Evolutionary conservation across 2,329 filamentous ascomycete species (phyloP).

Genomic region (Epichloe sylvatica): DNA sequence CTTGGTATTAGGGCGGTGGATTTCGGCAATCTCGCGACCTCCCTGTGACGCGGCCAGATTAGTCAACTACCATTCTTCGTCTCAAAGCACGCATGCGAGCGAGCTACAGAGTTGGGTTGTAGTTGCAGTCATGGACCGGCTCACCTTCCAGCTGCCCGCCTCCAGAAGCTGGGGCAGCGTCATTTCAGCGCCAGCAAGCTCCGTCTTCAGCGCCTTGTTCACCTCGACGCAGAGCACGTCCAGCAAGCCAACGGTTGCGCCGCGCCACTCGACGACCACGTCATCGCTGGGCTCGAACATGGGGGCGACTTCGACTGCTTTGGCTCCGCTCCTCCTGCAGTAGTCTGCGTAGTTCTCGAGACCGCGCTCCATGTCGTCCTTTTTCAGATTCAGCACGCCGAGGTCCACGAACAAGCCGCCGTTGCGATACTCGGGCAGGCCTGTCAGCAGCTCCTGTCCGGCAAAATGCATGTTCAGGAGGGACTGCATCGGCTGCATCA

Average conservation of each 20-base stretch:
- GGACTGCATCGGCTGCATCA: constrained; percentile 82
- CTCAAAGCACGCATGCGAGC: too few species aligned
- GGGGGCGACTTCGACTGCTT: constrained; percentile 39
- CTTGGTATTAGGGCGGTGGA: constrained; percentile 89
- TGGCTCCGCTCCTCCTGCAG: constrained; percentile 56
- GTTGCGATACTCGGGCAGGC: constrained; percentile 83
- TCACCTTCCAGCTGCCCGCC: constrained; percentile 94
- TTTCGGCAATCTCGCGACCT: constrained; percentile 88
- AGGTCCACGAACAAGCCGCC: constrained; percentile 78
- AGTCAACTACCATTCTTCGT: background rate
- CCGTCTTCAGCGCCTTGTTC: constrained; percentile 47
- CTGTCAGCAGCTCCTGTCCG: constrained; percentile 69
- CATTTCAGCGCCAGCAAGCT: constrained; percentile 57
- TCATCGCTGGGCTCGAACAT: constrained; percentile 47
- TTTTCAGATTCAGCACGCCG: constrained; percentile 64
- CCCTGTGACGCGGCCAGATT: constrained; percentile 36
- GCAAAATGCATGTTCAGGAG: constrained; percentile 69
- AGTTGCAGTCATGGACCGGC: constrained; percentile 10
- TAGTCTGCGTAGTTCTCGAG: constrained; percentile 50
- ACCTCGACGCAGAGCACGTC: constrained; percentile 39
- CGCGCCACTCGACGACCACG: constrained; percentile 53
- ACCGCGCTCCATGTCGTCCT: constrained; percentile 54
- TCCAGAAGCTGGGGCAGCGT: constrained; percentile 81
- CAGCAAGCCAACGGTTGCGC: constrained; percentile 45
- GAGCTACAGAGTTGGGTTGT: too few species aligned